Base-by-base conservation (phyloP, 805 yeast species). In the Zygosaccharomyces bailii region DNA sequence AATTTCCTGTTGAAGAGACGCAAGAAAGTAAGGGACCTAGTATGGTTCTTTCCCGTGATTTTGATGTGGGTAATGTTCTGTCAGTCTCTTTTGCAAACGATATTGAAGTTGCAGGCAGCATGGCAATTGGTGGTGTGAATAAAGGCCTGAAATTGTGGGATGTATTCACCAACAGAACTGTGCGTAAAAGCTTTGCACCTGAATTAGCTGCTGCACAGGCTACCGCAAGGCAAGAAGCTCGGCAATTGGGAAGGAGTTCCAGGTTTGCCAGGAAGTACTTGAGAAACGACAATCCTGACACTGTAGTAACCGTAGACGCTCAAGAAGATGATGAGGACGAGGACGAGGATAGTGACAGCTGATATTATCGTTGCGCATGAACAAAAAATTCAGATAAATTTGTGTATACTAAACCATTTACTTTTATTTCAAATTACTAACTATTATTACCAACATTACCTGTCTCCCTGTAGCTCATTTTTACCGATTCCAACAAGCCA, bases 131-230 rank as follows among this genome's bases (percentile, higher is more conserved):
- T 55, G 99, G 99, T 59, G 87, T 85, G 34, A 75, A 76, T 42
- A 84, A 89, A 13, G 84, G 85, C 10, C 72, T 93, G 65, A 90
- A 89, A 70, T 76, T 93, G 70, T 93, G 97, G 96, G 98, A 93
- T 68, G 75, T 82, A 6, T 85, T 90, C 63, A 78, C 87, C 42
- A 93, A 93, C 69, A 72, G 78, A 49, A 74, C 91, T 11, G 90
- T 90, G 14, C 78, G 96, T 57, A 72, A 72, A 37, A 69, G 84
- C 2, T 83, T 91, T 66, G 77, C 75, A 38, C 73, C 69, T 8
- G 83, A 82, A 47, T 70, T 86, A 60, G 69, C 63, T 41, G 62
- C 60, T 2, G 64, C 84, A 40, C 87, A 84, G 68, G 56, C 50
- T 9, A 57, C 57, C 34, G 91, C 91, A 14, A 74, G 76, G 55